Evolutionary conservation across 306 rosid species (phyloP), one percentile per base, ranked within the genome.

Genomic region (Senna tora): DNA sequence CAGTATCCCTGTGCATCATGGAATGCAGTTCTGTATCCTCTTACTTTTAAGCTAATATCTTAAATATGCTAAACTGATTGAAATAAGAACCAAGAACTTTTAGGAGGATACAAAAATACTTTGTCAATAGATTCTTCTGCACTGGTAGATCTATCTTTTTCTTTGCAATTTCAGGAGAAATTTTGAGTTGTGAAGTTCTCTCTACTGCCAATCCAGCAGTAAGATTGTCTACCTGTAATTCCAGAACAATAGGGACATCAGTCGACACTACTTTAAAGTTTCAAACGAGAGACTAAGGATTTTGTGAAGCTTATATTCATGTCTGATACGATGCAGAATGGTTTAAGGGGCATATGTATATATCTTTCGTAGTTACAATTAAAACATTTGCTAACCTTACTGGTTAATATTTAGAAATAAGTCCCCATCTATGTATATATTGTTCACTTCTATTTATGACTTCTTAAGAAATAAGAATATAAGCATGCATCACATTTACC

Each of bases 41-140:
- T 46, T 58, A 56, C 58, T 73, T 42, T 47, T 49, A 61, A 36
- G 32, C 9, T 17, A 28, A 61, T 10, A 61, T 17, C 49, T 72
- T 41, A 67, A 67, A 42, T 56, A 69, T 28, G 52, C 75, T 36
- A 59, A 22, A 77, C n/a, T 22, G 13, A 51, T 41, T 39, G 41
- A 65, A 33, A 28, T 47, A 9, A 53, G 12, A 63, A 55, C 54
- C 42, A 63, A 60, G 36, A 56, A 51, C 25, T 47, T 12, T 65
- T 43, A n/a, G 19, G 19, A 81, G 99, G 99, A 94, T 89, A 94
- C 97, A 91, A 77, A 89, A 91, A 77, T 94, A 91, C 75, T 87
- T 89, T 0, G 99, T 88, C 66, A 91, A 87, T 71, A 86, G 87
- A 83, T 91, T 94, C 85, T 91, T 94, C 87, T 91, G 96, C 80